These are phyloP conservation scores for Grosmannia serpens DNA, from an alignment of 2,329 filamentous ascomycete genomes.

Conservation along the genomic window DNA sequence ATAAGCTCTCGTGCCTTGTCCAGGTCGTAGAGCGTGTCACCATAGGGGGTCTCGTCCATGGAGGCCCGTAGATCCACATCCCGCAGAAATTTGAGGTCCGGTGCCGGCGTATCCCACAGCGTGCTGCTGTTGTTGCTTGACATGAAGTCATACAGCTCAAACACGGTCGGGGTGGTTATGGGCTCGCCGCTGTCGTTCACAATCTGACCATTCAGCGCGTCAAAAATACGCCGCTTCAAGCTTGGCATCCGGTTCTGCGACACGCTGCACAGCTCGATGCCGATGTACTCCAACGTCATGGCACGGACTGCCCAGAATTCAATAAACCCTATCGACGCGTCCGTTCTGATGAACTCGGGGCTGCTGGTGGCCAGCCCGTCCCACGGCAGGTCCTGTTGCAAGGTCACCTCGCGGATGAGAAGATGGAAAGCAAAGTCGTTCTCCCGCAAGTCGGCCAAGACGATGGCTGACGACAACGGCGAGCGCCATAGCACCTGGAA, in stretches of 20 bases:
- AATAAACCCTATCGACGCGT: constrained; percentile 57
- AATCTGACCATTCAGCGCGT: constrained; percentile 68
- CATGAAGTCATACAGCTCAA: constrained; percentile 89
- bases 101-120: constrained; percentile 38
- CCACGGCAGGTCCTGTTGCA: constrained; percentile 61
- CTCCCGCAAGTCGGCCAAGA: constrained; percentile 67
- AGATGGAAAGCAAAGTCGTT: constrained; percentile 72
- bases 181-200: constrained; percentile 54
- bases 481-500: constrained; percentile 76
- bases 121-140: constrained; percentile 36
- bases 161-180: constrained; percentile 62
- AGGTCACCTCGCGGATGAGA: constrained; percentile 58
- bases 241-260: constrained; percentile 60
- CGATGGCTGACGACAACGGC: constrained; percentile 60
- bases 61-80: constrained; percentile 59
- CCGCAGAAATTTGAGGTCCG: constrained; percentile 46
- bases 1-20: constrained; percentile 64
- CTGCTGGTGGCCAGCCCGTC: constrained; percentile 52
- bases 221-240: constrained; percentile 55
- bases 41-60: constrained; percentile 42
- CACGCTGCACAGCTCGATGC: constrained; percentile 71
- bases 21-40: constrained; percentile 51
- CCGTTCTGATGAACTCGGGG: constrained; percentile 55
- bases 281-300: constrained; percentile 72
- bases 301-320: constrained; percentile 71